phyloP scores from a whole-genome alignment of 2,329 filamentous ascomycete genomes.

The Fusarium sp. region DNA sequence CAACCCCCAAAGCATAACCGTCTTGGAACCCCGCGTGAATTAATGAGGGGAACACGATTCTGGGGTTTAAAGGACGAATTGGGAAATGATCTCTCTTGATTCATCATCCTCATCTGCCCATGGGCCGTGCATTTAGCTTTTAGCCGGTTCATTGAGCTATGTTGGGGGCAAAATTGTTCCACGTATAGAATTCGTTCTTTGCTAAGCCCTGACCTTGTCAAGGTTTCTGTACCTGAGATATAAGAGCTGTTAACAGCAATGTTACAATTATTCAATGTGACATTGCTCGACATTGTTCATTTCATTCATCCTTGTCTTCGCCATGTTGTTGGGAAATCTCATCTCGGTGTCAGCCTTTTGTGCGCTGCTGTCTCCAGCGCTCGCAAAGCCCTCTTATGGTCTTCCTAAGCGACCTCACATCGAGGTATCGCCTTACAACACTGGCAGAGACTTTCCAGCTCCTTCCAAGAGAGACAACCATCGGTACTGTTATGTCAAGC shows the following conservation, averaged over 20 bases:
- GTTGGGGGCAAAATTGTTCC: neutral
- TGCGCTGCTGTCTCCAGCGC: constrained; percentile 22
- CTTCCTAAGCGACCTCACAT: constrained; percentile 36
- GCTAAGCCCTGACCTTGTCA: neutral
- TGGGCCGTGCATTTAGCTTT: neutral
- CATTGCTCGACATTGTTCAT: neutral
- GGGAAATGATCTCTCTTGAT: neutral
- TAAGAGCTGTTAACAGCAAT: neutral
- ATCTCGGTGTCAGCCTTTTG: constrained; percentile 23
- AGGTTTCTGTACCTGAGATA: neutral
- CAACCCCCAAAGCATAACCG: neutral
- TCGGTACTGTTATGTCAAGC: constrained; percentile 37
- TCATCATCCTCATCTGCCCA: neutral
- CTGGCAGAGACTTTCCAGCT: constrained; percentile 27
- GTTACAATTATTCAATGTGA: neutral
- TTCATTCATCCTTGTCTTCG: neutral
- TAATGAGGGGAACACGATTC: neutral
- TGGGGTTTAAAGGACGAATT: neutral
- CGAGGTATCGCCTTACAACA: constrained; percentile 31
- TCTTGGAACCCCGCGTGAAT: neutral
- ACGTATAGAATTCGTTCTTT: neutral
- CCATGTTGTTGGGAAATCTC: constrained; percentile 23
- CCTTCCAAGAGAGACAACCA: constrained; percentile 28
- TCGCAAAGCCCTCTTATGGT: constrained; percentile 1
- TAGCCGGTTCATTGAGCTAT: neutral